Percentiles rank a stretch among this genome's conserved stretches.
Conservation (phyloP, 371 early-diverging fungal species). For the Fennellomyces sp. region DNA sequence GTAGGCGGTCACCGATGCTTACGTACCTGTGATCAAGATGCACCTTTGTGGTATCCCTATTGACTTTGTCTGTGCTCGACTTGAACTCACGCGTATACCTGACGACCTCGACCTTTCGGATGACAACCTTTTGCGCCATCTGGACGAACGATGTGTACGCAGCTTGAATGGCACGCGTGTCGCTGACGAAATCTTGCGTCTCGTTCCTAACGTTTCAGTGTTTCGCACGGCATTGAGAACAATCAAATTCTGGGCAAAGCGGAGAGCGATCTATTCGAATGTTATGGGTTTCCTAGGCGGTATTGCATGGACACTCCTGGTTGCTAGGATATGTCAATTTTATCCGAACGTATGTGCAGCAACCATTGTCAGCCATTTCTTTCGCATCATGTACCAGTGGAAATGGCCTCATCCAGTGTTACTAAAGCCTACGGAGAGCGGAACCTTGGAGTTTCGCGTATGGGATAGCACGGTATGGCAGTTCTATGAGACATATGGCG, state of each 20-base stretch:
- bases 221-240: slow-evolving; percentile 94
- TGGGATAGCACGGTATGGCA: slow-evolving; percentile 95
- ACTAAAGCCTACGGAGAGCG: slow-evolving; percentile 90
- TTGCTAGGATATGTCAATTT: slow-evolving; percentile 97
- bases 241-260: slow-evolving; percentile 99
- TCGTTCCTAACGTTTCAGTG: slow-evolving; percentile 91
- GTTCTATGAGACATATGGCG: too few species aligned
- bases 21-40: slow-evolving; percentile 98
- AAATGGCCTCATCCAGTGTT: slow-evolving; percentile 98
- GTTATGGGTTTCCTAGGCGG: slow-evolving; percentile 99
- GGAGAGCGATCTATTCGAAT: slow-evolving; percentile 94
- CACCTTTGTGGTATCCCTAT: slow-evolving; percentile 92
- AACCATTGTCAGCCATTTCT: slow-evolving; percentile 89
- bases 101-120: slow-evolving; percentile 90
- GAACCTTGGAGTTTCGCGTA: slow-evolving; percentile 88
- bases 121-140: slow-evolving; percentile 83
- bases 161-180: slow-evolving; percentile 98
- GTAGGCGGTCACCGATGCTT: slow-evolving; percentile 87
- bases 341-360: slow-evolving; percentile 95
- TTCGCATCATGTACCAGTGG: slow-evolving; percentile 91
- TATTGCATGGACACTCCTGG: slow-evolving; percentile 99
- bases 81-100: slow-evolving; percentile 79
- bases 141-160: slow-evolving; percentile 95
- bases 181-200: slow-evolving; percentile 95
- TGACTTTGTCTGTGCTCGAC: slow-evolving; percentile 95